phyloP scores from a whole-genome alignment of 805 yeast species.

The Candida pseudofarinosa region DNA sequence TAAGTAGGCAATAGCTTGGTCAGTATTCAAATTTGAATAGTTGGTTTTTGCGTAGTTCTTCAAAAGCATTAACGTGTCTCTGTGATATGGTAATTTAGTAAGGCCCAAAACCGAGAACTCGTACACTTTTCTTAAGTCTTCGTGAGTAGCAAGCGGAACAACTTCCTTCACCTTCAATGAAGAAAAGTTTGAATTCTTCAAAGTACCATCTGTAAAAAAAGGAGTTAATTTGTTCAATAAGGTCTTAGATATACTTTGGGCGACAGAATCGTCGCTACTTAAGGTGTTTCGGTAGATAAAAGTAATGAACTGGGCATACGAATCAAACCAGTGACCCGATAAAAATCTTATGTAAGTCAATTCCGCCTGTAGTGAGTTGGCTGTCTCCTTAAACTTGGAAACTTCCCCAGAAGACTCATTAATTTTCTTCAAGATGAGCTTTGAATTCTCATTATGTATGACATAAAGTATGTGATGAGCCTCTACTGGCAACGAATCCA shows the following conservation, averaged over 20 bases:
- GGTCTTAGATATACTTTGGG: slow-evolving; percentile 1
- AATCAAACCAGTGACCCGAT: slow-evolving; percentile 1
- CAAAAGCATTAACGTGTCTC: slow-evolving; percentile 14
- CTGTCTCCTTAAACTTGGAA: background rate
- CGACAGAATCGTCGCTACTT: background rate
- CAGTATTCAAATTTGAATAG: slow-evolving; percentile 8
- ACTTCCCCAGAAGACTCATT: slow-evolving; percentile 6
- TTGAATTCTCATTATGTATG: slow-evolving; percentile 7
- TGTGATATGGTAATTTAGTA: slow-evolving; percentile 11
- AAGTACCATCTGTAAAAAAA: slow-evolving; percentile 9
- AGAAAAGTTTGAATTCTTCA: slow-evolving; percentile 1
- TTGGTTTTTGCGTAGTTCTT: slow-evolving; percentile 6
- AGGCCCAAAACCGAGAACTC: slow-evolving; percentile 17
- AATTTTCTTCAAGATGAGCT: slow-evolving; percentile 4
- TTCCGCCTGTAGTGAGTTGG: slow-evolving; percentile 4
- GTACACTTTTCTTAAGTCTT: slow-evolving; percentile 12
- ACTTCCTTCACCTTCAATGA: background rate
- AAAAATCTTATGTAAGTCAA: slow-evolving; percentile 5
- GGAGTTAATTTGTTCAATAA: slow-evolving; percentile 5
- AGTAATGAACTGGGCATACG: slow-evolving; percentile 8
- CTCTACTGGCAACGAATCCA: slow-evolving; percentile 11
- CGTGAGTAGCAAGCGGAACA: slow-evolving; percentile 4
- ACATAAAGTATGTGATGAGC: slow-evolving; percentile 8
- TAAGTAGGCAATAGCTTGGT: slow-evolving; percentile 13
- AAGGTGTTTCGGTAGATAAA: slow-evolving; percentile 4